Evolutionary conservation across 768 basidiomycete genomes (phyloP), one percentile per base, ranked within the genome.

Genomic region (Phanerochaete sordida): DNA sequence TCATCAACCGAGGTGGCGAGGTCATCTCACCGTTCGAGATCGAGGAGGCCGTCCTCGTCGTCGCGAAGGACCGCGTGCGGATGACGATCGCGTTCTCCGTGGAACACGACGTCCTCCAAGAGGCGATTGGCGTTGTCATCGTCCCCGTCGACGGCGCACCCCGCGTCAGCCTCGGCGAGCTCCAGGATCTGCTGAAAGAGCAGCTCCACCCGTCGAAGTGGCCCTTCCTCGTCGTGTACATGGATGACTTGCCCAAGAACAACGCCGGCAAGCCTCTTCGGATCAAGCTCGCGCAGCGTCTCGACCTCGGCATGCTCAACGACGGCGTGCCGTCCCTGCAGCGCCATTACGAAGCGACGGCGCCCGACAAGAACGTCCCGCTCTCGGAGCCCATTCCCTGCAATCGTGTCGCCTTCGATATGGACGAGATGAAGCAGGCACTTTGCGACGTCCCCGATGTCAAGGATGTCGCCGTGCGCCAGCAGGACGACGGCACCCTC

Each of bases 1-100:
- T 84, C 60, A 83, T 83, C 63, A 81, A 81, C 65, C 79, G 81
- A 63, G 84, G 83, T 19, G 84, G 84, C 8, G 84, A 85, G 70
- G 83, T 84, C 54, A 79, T 84, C 44, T 82, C 81, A 3, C 84
- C 84, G 1, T 80, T 85, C 59, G 84, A 86, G 70, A 72, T 86
- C 24, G 84, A 86, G 69, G 80, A 83, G 57, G 84, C 84, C 3
- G 70, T 86, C 39, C 69, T 74, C 43, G 75, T 71, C 19, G 76
- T 74, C 12, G 77, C 77, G 4, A 77, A 74, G 67, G 72, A 71
- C 43, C 67, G 67, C 35, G 77, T 80, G 23, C 76, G 78, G 77
- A 70, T 70, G 28, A 70, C 73, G 1, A 64, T 81, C 27, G 78
- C 78, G 4, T 81, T 81, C 65, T 73, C 76, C 2, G 70, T 80